Evolutionary conservation across 108 stramenopile genomes (phyloP), one percentile per base, ranked within the genome.

Genomic region (Cylindrotheca closterium): DNA sequence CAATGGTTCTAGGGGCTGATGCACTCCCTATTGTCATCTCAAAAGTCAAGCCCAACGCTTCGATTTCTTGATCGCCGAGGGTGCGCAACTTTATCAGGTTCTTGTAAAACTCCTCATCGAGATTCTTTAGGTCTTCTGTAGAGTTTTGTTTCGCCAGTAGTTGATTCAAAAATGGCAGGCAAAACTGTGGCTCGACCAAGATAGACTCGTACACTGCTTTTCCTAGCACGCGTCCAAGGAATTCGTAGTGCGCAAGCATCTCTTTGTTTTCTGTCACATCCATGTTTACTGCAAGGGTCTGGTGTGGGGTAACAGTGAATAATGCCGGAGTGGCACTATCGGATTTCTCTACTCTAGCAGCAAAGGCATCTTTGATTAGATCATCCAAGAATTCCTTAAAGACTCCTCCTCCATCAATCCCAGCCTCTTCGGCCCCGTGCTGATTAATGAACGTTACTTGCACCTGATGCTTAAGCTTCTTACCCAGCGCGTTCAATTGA

Each of bases 381-480:
- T 90, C 92, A 71, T 88, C 86, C 26, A 86, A 56, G 60, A 87
- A 88, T 72, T 99, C 99, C 71, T 99, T 99, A 69, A 98, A 98
- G 2, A 99, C 89, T 1, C 99, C 99, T 1, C 99, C 99, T 7
- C 98, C 99, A 73, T 99, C 99, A 63, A 99, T 98, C 17, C 99
- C 99, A n/a, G 95, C 90, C 71, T 99, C 99, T 68, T 89, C 81
- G 15, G 79, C 63, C 23, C 97, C 99, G 53, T 97, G 91, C 50
- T 93, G 67, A 68, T 93, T 96, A 26, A 95, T 72, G 65, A 98
- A 97, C 3, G 91, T 84, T n/a, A 98, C 92, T 59, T 99, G 92
- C 5, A 98, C 62, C 49, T 89, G 86, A 27, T 89, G 92, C 51
- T 89, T 83, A 45, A 97, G 74, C 10, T 65, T 69, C 23, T 69